These are phyloP conservation scores for Barnettozyma hawaiiensis DNA, from an alignment of 1,139 yeast genomes.

Conservation along the genomic window DNA sequence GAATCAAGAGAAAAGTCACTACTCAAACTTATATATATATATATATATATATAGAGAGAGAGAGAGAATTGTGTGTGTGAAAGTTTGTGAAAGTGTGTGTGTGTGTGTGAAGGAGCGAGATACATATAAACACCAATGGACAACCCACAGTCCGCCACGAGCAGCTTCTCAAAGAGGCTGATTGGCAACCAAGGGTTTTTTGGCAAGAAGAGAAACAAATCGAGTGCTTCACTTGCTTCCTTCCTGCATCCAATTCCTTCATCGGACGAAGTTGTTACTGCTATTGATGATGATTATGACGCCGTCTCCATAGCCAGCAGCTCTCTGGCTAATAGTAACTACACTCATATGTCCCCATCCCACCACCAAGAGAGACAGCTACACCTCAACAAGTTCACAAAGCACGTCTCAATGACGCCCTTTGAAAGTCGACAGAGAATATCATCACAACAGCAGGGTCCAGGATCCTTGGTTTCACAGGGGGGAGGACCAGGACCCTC, in stretches of 20 bases:
- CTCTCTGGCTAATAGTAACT: not conserved
- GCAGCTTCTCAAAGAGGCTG: not conserved
- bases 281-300: too few species aligned
- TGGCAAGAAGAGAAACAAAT: slow-evolving; percentile 1
- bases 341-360: not conserved
- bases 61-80: too few species aligned
- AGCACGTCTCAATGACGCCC: slow-evolving; percentile 10
- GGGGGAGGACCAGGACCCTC: too few species aligned
- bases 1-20: too few species aligned
- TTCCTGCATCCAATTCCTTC: not conserved
- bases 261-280: not conserved
- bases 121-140: not conserved
- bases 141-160: not conserved
- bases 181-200: slow-evolving; percentile 2
- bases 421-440: slow-evolving; percentile 7
- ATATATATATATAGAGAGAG: too few species aligned
- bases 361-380: not conserved
- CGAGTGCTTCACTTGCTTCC: not conserved
- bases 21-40: too few species aligned
- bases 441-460: not conserved
- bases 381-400: slow-evolving; percentile 5
- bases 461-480: slow-evolving; percentile 3
- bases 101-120: too few species aligned
- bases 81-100: too few species aligned
- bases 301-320: not conserved